Percentiles rank a stretch among this genome's conserved stretches.
phyloP scores from a whole-genome alignment of 192 early-diverging fungal species.

The Martensiomyces pterosporus region DNA sequence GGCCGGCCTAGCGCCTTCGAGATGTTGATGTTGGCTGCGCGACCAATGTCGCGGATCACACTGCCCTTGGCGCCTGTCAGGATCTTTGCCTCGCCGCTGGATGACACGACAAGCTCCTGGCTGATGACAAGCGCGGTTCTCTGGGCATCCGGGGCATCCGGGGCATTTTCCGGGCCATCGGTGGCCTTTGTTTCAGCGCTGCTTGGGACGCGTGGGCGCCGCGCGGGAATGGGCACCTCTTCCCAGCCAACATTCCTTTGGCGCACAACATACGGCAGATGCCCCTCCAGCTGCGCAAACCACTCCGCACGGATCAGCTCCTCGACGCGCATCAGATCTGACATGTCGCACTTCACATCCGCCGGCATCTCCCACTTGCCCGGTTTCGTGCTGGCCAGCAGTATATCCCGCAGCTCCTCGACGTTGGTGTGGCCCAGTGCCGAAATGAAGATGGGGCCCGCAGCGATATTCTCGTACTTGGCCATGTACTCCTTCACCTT shows the following conservation, averaged over 20 bases:
- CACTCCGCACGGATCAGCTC: conserved; percentile 47
- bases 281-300: conserved; percentile 28
- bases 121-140: conserved; percentile 14
- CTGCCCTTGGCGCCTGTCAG: conserved; percentile 26
- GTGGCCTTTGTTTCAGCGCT: not conserved
- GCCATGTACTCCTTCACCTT: conserved; percentile 12
- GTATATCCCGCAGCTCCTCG: conserved; percentile 20
- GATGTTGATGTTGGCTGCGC: conserved; percentile 19
- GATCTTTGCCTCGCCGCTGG: conserved; percentile 36
- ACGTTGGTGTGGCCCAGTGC: conserved; percentile 30
- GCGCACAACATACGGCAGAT: conserved; percentile 32
- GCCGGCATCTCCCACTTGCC: conserved; percentile 38
- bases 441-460: conserved; percentile 34
- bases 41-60: conserved; percentile 18
- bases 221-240: not conserved
- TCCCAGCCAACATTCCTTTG: conserved; percentile 44
- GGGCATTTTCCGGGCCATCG: not conserved
- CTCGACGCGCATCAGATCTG: conserved; percentile 38
- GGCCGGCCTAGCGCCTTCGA: conserved; percentile 26
- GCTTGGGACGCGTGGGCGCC: too few species aligned
- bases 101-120: conserved; percentile 40
- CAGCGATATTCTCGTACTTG: conserved; percentile 15
- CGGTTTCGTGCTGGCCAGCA: conserved; percentile 17
- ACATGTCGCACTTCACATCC: conserved; percentile 28
- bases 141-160: not conserved